Conservation (phyloP, 2,329 filamentous ascomycete genomes). For the Biscogniauxia mediterranea region DNA sequence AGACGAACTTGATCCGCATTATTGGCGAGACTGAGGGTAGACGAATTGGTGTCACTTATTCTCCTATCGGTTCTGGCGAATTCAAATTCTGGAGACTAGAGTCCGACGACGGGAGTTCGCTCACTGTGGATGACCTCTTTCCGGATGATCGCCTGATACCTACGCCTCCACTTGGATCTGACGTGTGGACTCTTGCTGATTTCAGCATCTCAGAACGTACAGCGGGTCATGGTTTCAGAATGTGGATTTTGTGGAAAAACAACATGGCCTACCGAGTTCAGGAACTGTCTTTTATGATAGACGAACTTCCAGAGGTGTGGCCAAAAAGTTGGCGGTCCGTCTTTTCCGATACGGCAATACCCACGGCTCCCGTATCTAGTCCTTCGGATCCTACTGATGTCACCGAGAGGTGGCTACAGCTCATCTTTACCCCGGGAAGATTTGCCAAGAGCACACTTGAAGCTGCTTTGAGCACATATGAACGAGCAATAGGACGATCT, state of each 20-base stretch:
- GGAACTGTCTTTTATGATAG: constrained; percentile 69
- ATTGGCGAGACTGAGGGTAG: constrained; percentile 56
- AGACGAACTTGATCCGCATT: constrained; percentile 73
- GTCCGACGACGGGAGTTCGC: constrained; percentile 60
- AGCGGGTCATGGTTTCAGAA: constrained; percentile 48
- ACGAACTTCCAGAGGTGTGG: constrained; percentile 62
- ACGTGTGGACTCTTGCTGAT: constrained; percentile 77
- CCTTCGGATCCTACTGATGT: constrained; percentile 65
- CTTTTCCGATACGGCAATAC: constrained; percentile 56
- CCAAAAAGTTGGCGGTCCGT: constrained; percentile 68
- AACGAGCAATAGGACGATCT: constrained; percentile 54
- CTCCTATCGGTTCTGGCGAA: constrained; percentile 79
- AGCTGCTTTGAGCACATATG: constrained; percentile 79
- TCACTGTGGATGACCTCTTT: constrained; percentile 71
- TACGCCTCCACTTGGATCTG: constrained; percentile 66
- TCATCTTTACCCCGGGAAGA: constrained; percentile 78
- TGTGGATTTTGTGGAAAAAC: constrained; percentile 85
- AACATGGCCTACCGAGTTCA: constrained; percentile 76
- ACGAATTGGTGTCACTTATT: constrained; percentile 73
- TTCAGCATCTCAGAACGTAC: constrained; percentile 62
- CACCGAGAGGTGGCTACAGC: constrained; percentile 82
- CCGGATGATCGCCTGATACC: constrained; percentile 63
- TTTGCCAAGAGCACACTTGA: constrained; percentile 80
- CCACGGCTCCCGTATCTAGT: constrained; percentile 56
- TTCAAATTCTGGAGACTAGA: constrained; percentile 91